Percentiles rank a stretch among this genome's conserved stretches.
phyloP scores from a whole-genome alignment of 768 basidiomycete genomes.

The Suillus subaureus region DNA sequence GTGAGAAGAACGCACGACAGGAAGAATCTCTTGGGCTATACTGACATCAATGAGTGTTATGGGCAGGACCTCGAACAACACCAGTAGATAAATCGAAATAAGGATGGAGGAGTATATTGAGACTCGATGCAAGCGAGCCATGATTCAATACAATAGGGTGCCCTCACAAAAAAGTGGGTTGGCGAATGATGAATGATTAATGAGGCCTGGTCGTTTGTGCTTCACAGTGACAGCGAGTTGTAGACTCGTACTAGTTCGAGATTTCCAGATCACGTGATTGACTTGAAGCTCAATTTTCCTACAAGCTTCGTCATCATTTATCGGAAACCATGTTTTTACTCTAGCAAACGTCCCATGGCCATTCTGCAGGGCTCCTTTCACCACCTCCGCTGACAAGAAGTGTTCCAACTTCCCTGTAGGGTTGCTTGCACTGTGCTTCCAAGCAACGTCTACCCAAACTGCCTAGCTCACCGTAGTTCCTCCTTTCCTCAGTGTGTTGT shows the following conservation, averaged over 20 bases:
- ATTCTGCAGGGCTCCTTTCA: background rate
- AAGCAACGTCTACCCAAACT: constrained; percentile 65
- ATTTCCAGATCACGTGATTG: background rate
- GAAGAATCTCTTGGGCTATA: constrained; percentile 55
- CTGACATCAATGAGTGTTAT: constrained; percentile 54
- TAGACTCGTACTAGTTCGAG: background rate
- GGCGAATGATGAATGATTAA: background rate
- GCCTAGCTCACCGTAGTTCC: constrained; percentile 80
- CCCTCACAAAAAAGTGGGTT: background rate
- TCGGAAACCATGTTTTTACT: background rate
- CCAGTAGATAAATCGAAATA: constrained; percentile 55
- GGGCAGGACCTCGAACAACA: constrained; percentile 54
- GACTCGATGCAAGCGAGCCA: constrained; percentile 66
- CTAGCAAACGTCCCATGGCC: too few relatives aligned
- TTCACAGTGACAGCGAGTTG: background rate
- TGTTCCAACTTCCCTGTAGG: constrained; percentile 73
- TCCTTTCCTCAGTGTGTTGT: constrained; percentile 82
- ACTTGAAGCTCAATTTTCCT: background rate
- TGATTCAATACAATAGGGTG: constrained; percentile 24
- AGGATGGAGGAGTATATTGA: constrained; percentile 45
- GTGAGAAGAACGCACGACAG: constrained; percentile 50
- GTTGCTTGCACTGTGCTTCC: constrained; percentile 84
- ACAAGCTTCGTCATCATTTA: background rate
- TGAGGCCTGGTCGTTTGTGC: background rate
- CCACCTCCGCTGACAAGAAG: constrained; percentile 5